These are phyloP conservation scores for Melanogaster broomeanus DNA, from an alignment of 768 basidiomycete species.

Conservation along the genomic window DNA sequence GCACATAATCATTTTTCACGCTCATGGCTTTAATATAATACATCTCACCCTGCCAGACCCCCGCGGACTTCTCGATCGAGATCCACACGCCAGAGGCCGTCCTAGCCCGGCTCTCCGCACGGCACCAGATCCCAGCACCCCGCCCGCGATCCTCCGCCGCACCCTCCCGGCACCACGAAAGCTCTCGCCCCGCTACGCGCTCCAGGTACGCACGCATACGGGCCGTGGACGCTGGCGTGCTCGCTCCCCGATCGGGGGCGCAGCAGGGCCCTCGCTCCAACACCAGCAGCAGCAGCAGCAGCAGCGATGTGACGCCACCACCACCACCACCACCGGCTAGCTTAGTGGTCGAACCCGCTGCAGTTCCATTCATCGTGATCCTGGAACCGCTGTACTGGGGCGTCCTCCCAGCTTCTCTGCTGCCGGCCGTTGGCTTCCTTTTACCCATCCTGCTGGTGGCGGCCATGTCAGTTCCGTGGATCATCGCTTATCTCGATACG, in stretches of 20 bases:
- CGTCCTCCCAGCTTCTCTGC: conserved; percentile 56
- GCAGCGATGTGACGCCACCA: too few relatives aligned
- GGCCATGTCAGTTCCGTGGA: conserved; percentile 13
- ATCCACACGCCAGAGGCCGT: conserved; percentile 39
- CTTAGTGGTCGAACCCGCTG: conserved; percentile 28
- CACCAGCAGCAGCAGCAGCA: too few relatives aligned
- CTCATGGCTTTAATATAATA: conserved; percentile 1
- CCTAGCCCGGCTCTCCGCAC: conserved; percentile 12
- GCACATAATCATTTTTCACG: too few relatives aligned
- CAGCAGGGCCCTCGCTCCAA: neutral
- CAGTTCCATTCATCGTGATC: conserved; percentile 53
- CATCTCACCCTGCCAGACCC: conserved; percentile 36
- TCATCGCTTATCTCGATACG: conserved; percentile 21
- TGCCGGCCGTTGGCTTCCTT: conserved; percentile 34
- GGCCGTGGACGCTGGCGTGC: conserved; percentile 52
- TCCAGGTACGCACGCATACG: conserved; percentile 60
- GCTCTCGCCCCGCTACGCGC: conserved; percentile 36
- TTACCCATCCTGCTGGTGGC: conserved; percentile 29
- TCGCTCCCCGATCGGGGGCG: conserved; percentile 33
- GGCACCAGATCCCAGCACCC: conserved; percentile 5
- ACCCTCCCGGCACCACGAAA: neutral
- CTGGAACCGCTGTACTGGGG: conserved; percentile 65
- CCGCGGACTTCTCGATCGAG: conserved; percentile 45
- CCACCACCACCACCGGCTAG: conserved; percentile 19
- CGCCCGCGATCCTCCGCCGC: neutral